phyloP scores from a whole-genome alignment of 805 yeast species.

The Candida ascalaphidarum region DNA sequence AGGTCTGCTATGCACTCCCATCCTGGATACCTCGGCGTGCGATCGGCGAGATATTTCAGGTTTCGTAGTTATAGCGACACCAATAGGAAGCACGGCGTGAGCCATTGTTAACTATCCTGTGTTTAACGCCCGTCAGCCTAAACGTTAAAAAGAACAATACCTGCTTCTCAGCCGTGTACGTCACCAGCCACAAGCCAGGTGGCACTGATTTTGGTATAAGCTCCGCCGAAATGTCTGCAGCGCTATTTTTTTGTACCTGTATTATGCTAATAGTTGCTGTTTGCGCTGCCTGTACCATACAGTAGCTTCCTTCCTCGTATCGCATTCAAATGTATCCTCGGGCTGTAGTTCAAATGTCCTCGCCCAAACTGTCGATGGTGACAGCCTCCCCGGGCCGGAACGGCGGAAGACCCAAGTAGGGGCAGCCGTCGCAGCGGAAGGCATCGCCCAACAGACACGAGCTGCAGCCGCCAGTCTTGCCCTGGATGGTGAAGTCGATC shows the following conservation, averaged over 20 bases:
- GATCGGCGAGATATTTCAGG: too few species aligned
- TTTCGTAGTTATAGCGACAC: too few species aligned
- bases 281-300: constrained; percentile 2
- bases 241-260: constrained; percentile 1
- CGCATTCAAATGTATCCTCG: constrained; percentile 3
- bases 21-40: too few species aligned
- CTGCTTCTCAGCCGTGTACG: not conserved
- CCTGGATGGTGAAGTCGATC: constrained; percentile 92
- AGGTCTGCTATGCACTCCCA: too few species aligned
- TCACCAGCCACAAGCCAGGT: not conserved
- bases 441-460: constrained; percentile 98
- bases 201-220: too few species aligned
- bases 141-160: too few species aligned
- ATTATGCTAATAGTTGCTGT: constrained; percentile 2
- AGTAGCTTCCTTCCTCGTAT: constrained; percentile 4
- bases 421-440: constrained; percentile 97
- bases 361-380: constrained; percentile 65
- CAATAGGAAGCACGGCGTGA: too few species aligned
- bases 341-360: constrained; percentile 68
- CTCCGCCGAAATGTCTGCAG: constrained; percentile 1
- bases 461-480: constrained; percentile 96
- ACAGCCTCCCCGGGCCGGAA: constrained; percentile 95
- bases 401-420: constrained; percentile 94
- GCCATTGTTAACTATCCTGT: too few species aligned
- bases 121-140: too few species aligned